phyloP scores from a whole-genome alignment of 2,329 filamentous ascomycete species.

The Penicillium sp. region DNA sequence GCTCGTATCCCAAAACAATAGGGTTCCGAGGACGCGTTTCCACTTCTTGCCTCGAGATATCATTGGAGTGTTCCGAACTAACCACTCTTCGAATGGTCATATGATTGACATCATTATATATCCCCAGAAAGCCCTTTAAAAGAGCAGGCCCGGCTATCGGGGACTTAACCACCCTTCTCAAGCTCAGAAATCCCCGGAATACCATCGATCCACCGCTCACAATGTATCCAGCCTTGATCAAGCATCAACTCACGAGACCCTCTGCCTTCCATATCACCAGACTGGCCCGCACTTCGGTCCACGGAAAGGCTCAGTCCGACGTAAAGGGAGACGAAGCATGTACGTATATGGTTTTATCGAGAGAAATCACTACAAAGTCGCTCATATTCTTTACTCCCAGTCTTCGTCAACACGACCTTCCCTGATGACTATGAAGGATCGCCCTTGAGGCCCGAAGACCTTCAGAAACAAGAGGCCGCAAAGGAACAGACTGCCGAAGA shows the following conservation, averaged over 20 bases:
- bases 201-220: not conserved
- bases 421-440: constrained; percentile 16
- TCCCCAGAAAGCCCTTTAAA: not conserved
- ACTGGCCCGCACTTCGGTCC: constrained; percentile 8
- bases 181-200: not conserved
- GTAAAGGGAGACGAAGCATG: constrained; percentile 11
- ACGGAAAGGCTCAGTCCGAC: constrained; percentile 4
- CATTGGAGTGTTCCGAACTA: not conserved
- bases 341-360: not conserved
- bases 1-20: not conserved
- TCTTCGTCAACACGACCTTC: constrained; percentile 12
- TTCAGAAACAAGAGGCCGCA: constrained; percentile 1
- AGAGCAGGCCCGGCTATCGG: not conserved
- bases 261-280: constrained; percentile 5
- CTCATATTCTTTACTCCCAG: not conserved
- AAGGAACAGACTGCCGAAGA: not conserved
- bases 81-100: not conserved
- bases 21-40: not conserved
- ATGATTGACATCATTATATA: constrained; percentile 17
- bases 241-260: constrained; percentile 8
- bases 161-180: too few relatives aligned
- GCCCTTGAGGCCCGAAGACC: constrained; percentile 5
- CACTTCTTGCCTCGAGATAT: not conserved
- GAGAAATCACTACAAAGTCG: not conserved
- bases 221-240: constrained; percentile 14